phyloP scores from a whole-genome alignment of 2,329 filamentous ascomycete species.

The Ophiostoma angusticollis region DNA sequence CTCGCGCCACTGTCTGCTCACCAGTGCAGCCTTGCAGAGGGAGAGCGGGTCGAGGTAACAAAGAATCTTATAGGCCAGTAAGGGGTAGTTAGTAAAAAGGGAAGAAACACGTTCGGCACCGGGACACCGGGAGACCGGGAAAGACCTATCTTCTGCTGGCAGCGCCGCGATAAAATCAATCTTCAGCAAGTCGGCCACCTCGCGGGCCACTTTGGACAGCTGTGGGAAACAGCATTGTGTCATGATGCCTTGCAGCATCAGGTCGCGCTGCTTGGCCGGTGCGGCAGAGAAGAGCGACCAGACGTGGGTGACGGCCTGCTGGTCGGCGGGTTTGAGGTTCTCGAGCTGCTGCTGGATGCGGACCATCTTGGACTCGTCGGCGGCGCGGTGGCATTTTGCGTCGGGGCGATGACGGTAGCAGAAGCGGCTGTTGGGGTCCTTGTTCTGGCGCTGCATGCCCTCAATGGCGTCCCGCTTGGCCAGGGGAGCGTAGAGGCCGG shows the following conservation, averaged over 20 bases:
- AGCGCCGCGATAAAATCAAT: conserved; percentile 91
- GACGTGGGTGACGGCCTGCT: conserved; percentile 91
- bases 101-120: neutral
- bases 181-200: conserved; percentile 87
- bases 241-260: conserved; percentile 94
- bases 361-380: conserved; percentile 93
- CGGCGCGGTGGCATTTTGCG: conserved; percentile 81
- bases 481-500: conserved; percentile 71
- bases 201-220: conserved; percentile 79
- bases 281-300: conserved; percentile 97
- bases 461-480: conserved; percentile 41
- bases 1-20: conserved; percentile 75
- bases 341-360: conserved; percentile 83
- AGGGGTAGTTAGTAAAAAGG: conserved; percentile 1
- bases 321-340: conserved; percentile 67
- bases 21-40: conserved; percentile 89
- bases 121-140: neutral
- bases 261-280: conserved; percentile 80
- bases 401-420: conserved; percentile 94
- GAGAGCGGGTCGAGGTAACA: conserved; percentile 88
- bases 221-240: conserved; percentile 97
- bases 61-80: conserved; percentile 79
- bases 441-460: conserved; percentile 26
- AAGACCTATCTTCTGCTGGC: conserved; percentile 49
- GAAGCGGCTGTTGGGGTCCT: conserved; percentile 69